Evolutionary conservation across 805 yeast species (phyloP), one percentile per base, ranked within the genome.

Genomic region (Hanseniaspora lindneri): DNA sequence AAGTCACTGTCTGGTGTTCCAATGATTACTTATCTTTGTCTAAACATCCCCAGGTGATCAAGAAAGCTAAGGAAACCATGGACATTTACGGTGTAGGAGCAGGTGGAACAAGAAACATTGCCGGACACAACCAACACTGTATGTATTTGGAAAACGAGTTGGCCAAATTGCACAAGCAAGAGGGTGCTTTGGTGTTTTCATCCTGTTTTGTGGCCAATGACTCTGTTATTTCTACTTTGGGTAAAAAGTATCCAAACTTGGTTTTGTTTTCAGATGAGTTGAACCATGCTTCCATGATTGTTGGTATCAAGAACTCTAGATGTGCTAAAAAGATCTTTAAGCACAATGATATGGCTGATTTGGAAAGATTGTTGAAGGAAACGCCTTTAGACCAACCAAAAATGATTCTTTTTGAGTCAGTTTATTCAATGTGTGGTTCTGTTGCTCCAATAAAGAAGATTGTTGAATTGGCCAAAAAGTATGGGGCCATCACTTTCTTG

Each of bases 1-100:
- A 83, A 61, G 98, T 92, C 51, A 87, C 95, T 46, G 98, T 92
- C 51, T 92, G 99, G 99, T 92, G 99, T 62, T 88, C 98, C 36
- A 92, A 92, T 65, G 99, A 92, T 66, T 92, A 92, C 64, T 72
- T 92, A 53, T 96, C 97, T 11, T 84, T 92, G 92, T 89, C 96
- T 46, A 79, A 77, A 59, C 83, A 89, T 63, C 74, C 73, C 53
- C 69, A 73, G 54, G 89, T 89, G 39, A 68, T 86, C 52, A 67
- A 75, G 16, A 78, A 77, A 49, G 92, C 89, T 89, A 80, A 81
- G 57, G 63, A 70, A 42, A 79, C 94, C 16, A 73, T 92, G 64
- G 83, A 82, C 58, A 78, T 76, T 68, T 92, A 92, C 63, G 99
- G 99, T 58, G 83, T 95, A 4, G 99, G 99, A 58, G 95, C 99